A percentile compares a stretch with the other conserved stretches of the same genome.
phyloP scores from a whole-genome alignment of 768 basidiomycete species.

The Hortiboletus campestris region DNA sequence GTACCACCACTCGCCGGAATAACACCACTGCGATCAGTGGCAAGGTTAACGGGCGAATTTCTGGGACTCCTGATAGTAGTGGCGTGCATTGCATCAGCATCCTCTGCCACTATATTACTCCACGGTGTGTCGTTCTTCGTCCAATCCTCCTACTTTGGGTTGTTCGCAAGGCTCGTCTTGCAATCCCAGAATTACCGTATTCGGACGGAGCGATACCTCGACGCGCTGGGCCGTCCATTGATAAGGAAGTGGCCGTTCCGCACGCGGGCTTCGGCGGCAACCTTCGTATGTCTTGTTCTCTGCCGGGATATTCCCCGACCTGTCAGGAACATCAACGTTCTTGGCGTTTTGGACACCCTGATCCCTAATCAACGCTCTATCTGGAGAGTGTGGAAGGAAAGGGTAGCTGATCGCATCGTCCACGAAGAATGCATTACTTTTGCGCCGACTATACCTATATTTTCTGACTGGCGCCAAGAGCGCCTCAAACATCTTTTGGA shows the following conservation, averaged over 20 bases:
- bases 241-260: slow-evolving; percentile 15
- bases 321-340: slow-evolving; percentile 7
- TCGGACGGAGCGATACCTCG: slow-evolving; percentile 11
- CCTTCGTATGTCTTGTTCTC: slow-evolving; percentile 16
- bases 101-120: slow-evolving; percentile 4
- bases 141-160: slow-evolving; percentile 16
- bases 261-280: slow-evolving; percentile 17
- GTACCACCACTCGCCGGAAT: neutral
- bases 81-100: slow-evolving; percentile 1
- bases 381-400: slow-evolving; percentile 16
- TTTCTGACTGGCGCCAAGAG: slow-evolving; percentile 10
- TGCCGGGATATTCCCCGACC: slow-evolving; percentile 12
- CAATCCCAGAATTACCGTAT: slow-evolving; percentile 17
- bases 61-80: slow-evolving; percentile 7
- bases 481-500: slow-evolving; percentile 11
- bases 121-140: slow-evolving; percentile 11
- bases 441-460: slow-evolving; percentile 15
- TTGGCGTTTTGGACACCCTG: slow-evolving; percentile 11
- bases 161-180: slow-evolving; percentile 14
- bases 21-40: slow-evolving; percentile 7
- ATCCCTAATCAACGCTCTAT: slow-evolving; percentile 17
- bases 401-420: slow-evolving; percentile 17
- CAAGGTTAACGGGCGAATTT: slow-evolving; percentile 9
- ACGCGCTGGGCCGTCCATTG: slow-evolving; percentile 5
- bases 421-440: slow-evolving; percentile 12